phyloP scores from a whole-genome alignment of 768 basidiomycete genomes.

The Pleurotus sapidus region DNA sequence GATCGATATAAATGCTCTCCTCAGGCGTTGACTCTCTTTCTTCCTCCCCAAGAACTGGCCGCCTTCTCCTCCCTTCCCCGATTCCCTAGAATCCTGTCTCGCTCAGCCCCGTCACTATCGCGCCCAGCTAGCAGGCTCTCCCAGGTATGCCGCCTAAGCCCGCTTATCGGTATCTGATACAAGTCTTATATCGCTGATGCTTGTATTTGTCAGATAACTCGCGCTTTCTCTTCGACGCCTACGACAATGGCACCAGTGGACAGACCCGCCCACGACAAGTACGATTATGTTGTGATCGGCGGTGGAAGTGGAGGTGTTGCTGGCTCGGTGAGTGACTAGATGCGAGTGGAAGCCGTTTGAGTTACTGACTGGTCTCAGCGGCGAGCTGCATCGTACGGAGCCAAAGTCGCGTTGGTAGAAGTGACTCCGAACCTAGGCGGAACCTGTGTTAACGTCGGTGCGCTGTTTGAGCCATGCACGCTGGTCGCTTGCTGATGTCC shows the following conservation, averaged over 20 bases:
- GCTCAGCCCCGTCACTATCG: slow-evolving; percentile 9
- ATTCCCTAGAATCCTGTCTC: not conserved
- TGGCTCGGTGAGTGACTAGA: slow-evolving; percentile 58
- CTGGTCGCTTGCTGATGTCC: not conserved
- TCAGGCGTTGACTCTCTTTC: not conserved
- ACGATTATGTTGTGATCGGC: slow-evolving; percentile 87
- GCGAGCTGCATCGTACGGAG: slow-evolving; percentile 88
- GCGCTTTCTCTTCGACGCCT: slow-evolving; percentile 31
- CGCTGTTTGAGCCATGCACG: slow-evolving; percentile 19
- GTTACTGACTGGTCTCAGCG: slow-evolving; percentile 46
- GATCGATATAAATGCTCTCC: not conserved
- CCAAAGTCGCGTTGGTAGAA: slow-evolving; percentile 91
- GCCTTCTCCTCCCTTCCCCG: not conserved
- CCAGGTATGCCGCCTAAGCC: slow-evolving; percentile 9
- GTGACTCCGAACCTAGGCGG: slow-evolving; percentile 75
- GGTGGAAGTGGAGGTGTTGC: slow-evolving; percentile 94
- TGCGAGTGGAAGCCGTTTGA: not conserved
- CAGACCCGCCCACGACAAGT: slow-evolving; percentile 60
- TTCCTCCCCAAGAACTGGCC: slow-evolving; percentile 1
- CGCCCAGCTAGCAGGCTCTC: slow-evolving; percentile 12
- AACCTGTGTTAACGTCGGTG: slow-evolving; percentile 97
- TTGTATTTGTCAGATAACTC: slow-evolving; percentile 35
- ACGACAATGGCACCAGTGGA: slow-evolving; percentile 72
- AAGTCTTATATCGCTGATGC: slow-evolving; percentile 5
- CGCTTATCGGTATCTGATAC: not conserved